phyloP scores from a whole-genome alignment of 2,329 filamentous ascomycete genomes.

The Hypoxylon sp. region DNA sequence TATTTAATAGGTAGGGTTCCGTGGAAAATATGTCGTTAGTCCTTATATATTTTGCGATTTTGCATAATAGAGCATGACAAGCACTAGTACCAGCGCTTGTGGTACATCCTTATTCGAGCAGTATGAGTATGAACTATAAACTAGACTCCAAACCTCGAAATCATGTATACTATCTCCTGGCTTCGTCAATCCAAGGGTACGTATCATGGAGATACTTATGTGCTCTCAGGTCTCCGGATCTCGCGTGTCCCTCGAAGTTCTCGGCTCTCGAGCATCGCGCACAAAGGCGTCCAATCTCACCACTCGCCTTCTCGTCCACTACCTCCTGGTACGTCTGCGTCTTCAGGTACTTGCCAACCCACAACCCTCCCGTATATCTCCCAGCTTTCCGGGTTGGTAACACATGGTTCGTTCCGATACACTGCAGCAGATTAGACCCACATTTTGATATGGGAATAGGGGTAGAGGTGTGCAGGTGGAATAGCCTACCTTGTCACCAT shows the following conservation, averaged over 20 bases:
- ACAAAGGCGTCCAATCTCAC: conserved; percentile 64
- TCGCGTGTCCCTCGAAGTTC: conserved; percentile 67
- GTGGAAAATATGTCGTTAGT: background rate
- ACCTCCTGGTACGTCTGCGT: conserved; percentile 70
- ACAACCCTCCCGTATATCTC: conserved; percentile 66
- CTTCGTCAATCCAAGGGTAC: conserved; percentile 60
- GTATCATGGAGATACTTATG: conserved; percentile 60
- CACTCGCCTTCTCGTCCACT: conserved; percentile 59
- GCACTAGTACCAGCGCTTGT: background rate
- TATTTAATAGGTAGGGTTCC: background rate
- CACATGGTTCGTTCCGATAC: conserved; percentile 69
- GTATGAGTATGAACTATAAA: too few species aligned
- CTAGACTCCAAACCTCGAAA: background rate
- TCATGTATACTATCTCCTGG: conserved; percentile 37
- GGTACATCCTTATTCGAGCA: too few species aligned
- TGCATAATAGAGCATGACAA: background rate
- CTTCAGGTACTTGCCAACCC: conserved; percentile 68
- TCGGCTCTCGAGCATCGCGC: conserved; percentile 65
- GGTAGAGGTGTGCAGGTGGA: background rate
- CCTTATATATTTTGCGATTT: background rate
- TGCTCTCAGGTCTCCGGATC: conserved; percentile 65
- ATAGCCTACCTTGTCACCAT: conserved; percentile 64
- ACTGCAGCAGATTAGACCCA: conserved; percentile 50
- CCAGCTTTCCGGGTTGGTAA: conserved; percentile 64
- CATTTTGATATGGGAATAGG: background rate